Base-by-base conservation (phyloP, 371 early-diverging fungal species). In the Mortierella sp. region DNA sequence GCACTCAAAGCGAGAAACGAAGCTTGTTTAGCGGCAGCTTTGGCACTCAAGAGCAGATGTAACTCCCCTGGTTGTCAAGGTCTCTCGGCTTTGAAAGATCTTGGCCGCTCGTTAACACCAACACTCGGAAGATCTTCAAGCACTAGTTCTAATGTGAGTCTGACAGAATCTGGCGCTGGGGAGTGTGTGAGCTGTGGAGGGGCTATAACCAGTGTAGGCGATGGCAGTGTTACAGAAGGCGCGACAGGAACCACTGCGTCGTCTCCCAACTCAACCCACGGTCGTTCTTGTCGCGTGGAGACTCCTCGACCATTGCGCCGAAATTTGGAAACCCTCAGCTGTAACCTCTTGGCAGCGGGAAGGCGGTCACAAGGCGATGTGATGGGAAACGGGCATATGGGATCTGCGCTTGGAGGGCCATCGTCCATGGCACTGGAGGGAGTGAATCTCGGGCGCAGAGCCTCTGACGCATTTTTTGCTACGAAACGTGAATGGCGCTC, bases 331-430 rank as follows among this genome's bases (percentile, higher is more conserved):
- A 51, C n/a, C 22, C 39, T 71, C 52, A 64, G 55, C 2, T 66
- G 70, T n/a, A 61, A 61, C 61, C 63, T 64, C 16, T 70, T 69
- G 37, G 37, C 62, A 1, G 11, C 11, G 0, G 70, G 66, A 12
- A 69, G 78, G 40, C 70, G 78, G n/a, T 66, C 78, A 5, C 61
- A 78, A 35, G 73, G 74, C 47, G 73, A 78, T 14, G 45, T 43
- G 5, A 30, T 32, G 18, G 37, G 47, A 26, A 77, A 40, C 37
- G 76, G 66, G 5, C 49, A 32, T 16, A 1, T 45, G 30, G 30
- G 24, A 4, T 30, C 47, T 16, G 54, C n/a, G 32, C 20, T 52
- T 22, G 47, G 60, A 2, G 62, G 65, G 11, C 37, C 52, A 20
- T 45, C 64, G 49, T 58, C 63, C 3, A 30, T 37, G 1, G 62